Evolutionary conservation across 495 filamentous ascomycete genomes (phyloP).

Genomic region (Aspergillus carlsbadensis): DNA sequence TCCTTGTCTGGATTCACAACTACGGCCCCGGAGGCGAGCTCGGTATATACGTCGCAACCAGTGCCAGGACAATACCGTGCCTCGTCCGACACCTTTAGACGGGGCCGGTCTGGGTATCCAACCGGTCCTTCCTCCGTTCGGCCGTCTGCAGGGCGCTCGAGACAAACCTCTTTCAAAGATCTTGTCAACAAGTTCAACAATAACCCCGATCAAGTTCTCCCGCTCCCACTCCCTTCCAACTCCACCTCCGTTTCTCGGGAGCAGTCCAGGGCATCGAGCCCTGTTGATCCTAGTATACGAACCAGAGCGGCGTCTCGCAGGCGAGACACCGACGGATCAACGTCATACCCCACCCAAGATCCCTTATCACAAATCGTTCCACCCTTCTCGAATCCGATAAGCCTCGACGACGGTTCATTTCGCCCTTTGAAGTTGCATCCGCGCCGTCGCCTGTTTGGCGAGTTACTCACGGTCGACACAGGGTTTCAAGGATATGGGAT

Average conservation of each 20-base stretch:
- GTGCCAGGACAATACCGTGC: slow-evolving; percentile 35
- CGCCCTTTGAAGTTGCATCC: slow-evolving; percentile 19
- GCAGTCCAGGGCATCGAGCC: slow-evolving; percentile 28
- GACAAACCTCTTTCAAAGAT: slow-evolving; percentile 58
- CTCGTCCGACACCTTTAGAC: slow-evolving; percentile 34
- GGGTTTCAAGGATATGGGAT: slow-evolving; percentile 42
- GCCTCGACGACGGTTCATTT: slow-evolving; percentile 4
- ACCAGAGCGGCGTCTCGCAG: slow-evolving; percentile 30
- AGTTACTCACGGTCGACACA: slow-evolving; percentile 43
- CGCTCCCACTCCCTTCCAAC: slow-evolving; percentile 34
- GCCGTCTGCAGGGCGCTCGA: slow-evolving; percentile 28
- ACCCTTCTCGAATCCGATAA: not conserved
- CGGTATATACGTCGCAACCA: slow-evolving; percentile 19
- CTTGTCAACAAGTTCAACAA: slow-evolving; percentile 63
- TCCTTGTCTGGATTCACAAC: slow-evolving; percentile 25
- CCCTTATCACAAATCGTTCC: slow-evolving; percentile 4
- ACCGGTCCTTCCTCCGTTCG: slow-evolving; percentile 14
- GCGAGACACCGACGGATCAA: slow-evolving; percentile 26
- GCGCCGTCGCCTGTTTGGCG: slow-evolving; percentile 51
- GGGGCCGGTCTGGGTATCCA: slow-evolving; percentile 22
- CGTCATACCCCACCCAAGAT: slow-evolving; percentile 3
- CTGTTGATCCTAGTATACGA: slow-evolving; percentile 24
- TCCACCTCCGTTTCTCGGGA: slow-evolving; percentile 33
- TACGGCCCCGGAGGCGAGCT: slow-evolving; percentile 20
- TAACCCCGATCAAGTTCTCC: slow-evolving; percentile 52